Evolutionary conservation across 352 stramenopile genomes (phyloP), one percentile per base, ranked within the genome.

Genomic region (Phytophthora constricta): DNA sequence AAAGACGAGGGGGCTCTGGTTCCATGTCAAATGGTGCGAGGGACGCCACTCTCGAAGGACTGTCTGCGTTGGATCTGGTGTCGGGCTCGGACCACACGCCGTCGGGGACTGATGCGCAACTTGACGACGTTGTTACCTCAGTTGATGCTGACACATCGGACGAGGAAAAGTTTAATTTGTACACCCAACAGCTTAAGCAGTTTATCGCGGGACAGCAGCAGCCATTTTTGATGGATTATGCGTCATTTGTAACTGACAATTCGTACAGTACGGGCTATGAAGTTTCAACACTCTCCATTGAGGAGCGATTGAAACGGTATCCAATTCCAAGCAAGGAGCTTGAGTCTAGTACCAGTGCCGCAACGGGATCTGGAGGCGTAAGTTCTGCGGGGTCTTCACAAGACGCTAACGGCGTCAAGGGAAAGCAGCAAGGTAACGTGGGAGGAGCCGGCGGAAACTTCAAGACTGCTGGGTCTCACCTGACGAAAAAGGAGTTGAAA

Each of bases 171-270:
- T 79, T 80, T 23, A 79, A 74, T 43, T 70, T 95, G 65, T 95
- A 82, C 51, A 74, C 68, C 9, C 82, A 95, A 55, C 68, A 85
- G 33, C 64, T 93, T 10, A 52, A 70, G 7, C 60, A 86, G 31
- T 92, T 93, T 27, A 62, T 88, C 27, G 75, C 83, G 20, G 84
- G 80, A 25, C 82, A 92, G 52, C 87, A 95, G 50, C 82, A 85
- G n/a, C 87, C 87, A 28, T 95, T 96, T 53, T 54, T 96, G 43
- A 54, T 96, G 11, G 80, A 95, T 60, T 93, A 92, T 50, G 61
- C 81, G 5, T 76, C 78, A 34, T 75, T 92, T 17, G 60, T 96
- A 5, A 81, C 66, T 49, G 89, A 96, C 51, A 96, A 95, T 47
- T 80, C 79, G 25, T 95, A 84, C 66, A 95, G 84, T 58, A 93